Evolutionary conservation across 495 filamentous ascomycete genomes (phyloP), one percentile per base, ranked within the genome.

Genomic region (Stereocaulon alpinum): DNA sequence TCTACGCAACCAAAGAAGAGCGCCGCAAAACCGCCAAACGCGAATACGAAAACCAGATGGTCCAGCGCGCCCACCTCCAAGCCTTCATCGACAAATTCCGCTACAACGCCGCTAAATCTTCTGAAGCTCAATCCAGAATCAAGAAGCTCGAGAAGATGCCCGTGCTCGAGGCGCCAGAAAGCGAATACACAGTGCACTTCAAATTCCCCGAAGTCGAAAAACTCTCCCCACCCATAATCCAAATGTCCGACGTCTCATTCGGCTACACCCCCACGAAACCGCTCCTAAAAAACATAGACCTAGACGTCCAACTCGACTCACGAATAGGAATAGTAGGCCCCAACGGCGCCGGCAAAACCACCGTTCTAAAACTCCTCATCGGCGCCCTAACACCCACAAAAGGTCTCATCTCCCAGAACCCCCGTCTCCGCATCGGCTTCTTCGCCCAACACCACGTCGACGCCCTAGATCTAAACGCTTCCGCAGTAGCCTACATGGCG

Each of bases 81-180:
- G 85, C 88, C 37, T 99, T 99, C 74, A 97, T 99, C 73, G 93
- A 99, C 79, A 99, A 99, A 73, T 97, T 99, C 81, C 85, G 93
- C 30, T 99, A 99, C 82, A 99, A 99, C 69, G 93, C 93, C 15
- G 93, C 94, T 66, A 99, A 99, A 69, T 96, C 94, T 0, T 95
- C 91, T 17, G 93, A 99, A 76, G 93, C 93, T 2, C 93, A 99
- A 67, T 96, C 91, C 0, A 81, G 93, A 60, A 97, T 99, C 78
- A 99, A 99, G 77, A 99, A 99, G 70, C 80, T 99, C 30, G 94
- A 99, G 72, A 88, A 86, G 64, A 95, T 99, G 85, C 94, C 94
- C 0, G 77, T 95, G 4, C 82, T 97, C 27, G 87, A 96, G 67
- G 74, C 89, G 3, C 93, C 93, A 4, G 93, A 99, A 72, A 82